phyloP scores from a whole-genome alignment of 306 rosid species.

The Amphicarpaea edgeworthii region DNA sequence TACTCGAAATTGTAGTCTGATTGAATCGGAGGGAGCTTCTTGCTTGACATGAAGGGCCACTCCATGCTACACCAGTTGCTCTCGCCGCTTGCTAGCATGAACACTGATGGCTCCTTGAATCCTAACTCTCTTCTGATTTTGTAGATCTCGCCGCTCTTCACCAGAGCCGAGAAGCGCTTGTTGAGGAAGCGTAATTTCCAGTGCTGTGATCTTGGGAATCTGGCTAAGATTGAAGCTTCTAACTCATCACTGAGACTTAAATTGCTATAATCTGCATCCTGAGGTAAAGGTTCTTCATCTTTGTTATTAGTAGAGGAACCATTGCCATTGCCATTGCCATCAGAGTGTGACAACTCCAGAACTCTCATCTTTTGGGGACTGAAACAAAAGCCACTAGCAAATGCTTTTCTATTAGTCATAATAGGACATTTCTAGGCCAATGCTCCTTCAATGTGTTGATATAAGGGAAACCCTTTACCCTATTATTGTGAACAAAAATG shows the following conservation, averaged over 20 bases:
- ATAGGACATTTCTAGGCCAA: conserved; percentile 21
- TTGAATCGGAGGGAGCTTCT: conserved; percentile 66
- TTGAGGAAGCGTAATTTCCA: conserved; percentile 63
- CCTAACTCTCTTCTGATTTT: conserved; percentile 69
- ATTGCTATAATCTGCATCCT: conserved; percentile 84
- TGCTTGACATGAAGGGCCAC: conserved; percentile 58
- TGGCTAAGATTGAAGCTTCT: conserved; percentile 71
- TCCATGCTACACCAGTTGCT: conserved; percentile 77
- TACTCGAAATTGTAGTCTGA: conserved; percentile 59
- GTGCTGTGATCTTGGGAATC: conserved; percentile 76
- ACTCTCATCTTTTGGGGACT: conserved; percentile 33
- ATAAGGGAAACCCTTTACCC: conserved; percentile 34
- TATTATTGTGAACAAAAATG: neutral
- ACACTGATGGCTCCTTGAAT: conserved; percentile 70
- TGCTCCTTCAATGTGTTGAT: conserved; percentile 26
- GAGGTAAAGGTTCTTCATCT: conserved; percentile 57
- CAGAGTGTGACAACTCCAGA: conserved; percentile 41
- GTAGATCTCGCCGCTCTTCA: conserved; percentile 69
- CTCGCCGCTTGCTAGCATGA: conserved; percentile 75
- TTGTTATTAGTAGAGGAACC: conserved; percentile 55
- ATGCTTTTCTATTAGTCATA: conserved; percentile 41
- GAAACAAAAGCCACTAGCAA: conserved; percentile 28
- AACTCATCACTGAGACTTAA: conserved; percentile 74
- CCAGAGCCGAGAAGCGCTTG: conserved; percentile 59
- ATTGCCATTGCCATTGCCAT: conserved; percentile 47